Evolutionary conservation across 306 rosid genomes (phyloP), one percentile per base, ranked within the genome.

Genomic region (Trifolium subterraneum): DNA sequence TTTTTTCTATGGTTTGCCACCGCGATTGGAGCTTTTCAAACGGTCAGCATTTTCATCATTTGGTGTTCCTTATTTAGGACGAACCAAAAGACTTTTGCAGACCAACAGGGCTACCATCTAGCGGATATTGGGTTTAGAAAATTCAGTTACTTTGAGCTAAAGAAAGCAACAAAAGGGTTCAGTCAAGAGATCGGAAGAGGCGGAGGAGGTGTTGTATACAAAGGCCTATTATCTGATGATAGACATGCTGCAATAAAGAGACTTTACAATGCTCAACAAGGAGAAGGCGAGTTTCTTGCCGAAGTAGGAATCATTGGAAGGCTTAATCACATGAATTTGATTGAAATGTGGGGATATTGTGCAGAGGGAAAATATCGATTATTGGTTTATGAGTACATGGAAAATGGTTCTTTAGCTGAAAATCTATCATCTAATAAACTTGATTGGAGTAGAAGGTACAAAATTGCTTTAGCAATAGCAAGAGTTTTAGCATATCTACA

Each of bases 161-260:
- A 88, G 33, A 68, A 59, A 56, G 87, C 83, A 0, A 81, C 90
- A 3, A 10, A 60, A 13, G 82, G 71, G 61, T 86, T 88, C 45
- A 65, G 61, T 3, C 29, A 86, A 72, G 90, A 85, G 81, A 80
- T 84, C 33, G 92, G 90, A 59, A 81, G 87, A 38, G 92, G 92
- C 0, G 82, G 71, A 2, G 85, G 81, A 29, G 92, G 90, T 8
- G 48, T 72, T 74, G 90, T 88, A 11, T 88, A 84, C 78, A 86
- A 72, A 80, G 92, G 81, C 0, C 13, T 79, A 1, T 69, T 84
- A 23, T 55, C 79, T 2, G 90, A 88, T 62, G 64, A 62, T 41
- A 69, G 88, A 72, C 72, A 79, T 7, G 88, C 78, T 0, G 90
- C 92, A 22, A 58, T 86, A 10, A 86, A 88, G 68, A 35, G 65